These are phyloP conservation scores for Glycyrrhiza uralensis DNA, from an alignment of 306 rosid genomes.

Conservation along the genomic window DNA sequence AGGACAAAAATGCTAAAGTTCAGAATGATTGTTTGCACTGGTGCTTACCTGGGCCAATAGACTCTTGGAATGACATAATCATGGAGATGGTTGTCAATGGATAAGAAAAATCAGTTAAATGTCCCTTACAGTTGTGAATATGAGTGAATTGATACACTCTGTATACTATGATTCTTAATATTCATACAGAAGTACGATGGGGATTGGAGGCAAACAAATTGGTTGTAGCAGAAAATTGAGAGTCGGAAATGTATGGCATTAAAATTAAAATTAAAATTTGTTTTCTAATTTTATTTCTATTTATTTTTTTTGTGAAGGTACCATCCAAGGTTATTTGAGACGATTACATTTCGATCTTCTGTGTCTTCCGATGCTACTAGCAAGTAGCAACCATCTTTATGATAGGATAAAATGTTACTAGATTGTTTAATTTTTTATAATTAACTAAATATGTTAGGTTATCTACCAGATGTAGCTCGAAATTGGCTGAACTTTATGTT, in stretches of 20 bases:
- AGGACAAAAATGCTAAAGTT: slow-evolving; percentile 44
- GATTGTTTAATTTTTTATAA: neutral
- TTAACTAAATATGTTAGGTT: neutral
- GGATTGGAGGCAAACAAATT: slow-evolving; percentile 19
- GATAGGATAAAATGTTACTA: neutral
- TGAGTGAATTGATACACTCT: slow-evolving; percentile 22
- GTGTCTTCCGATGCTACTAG: neutral
- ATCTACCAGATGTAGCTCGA: too few species aligned
- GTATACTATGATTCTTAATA: slow-evolving; percentile 23
- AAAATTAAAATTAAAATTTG: neutral
- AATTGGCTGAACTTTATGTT: too few species aligned
- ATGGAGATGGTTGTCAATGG: slow-evolving; percentile 75
- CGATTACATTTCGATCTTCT: neutral
- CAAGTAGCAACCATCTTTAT: too few species aligned
- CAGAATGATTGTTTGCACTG: slow-evolving; percentile 95
- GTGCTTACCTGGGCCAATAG: slow-evolving; percentile 98
- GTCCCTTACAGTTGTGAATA: slow-evolving; percentile 16
- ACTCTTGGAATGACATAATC: slow-evolving; percentile 83
- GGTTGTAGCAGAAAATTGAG: too few species aligned
- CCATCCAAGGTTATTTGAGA: neutral
- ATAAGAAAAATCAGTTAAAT: slow-evolving; percentile 27
- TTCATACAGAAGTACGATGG: slow-evolving; percentile 4
- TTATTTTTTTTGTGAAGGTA: neutral
- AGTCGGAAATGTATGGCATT: neutral
- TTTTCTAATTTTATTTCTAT: neutral